Evolutionary conservation across 768 basidiomycete genomes (phyloP).

Genomic region (Chalciporus chontae): DNA sequence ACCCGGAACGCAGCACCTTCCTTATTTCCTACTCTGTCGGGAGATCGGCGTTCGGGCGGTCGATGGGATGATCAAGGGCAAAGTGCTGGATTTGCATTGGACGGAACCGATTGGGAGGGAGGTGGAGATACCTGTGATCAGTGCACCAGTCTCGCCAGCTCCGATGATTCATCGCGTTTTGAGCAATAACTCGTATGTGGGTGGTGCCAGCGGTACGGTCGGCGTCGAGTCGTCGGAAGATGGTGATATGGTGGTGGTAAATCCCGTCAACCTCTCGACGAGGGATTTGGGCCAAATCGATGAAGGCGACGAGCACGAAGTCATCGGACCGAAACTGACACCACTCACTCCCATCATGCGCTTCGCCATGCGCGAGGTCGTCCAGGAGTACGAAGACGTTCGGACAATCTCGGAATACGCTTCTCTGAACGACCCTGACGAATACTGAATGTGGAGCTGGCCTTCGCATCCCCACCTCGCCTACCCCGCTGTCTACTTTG

Average conservation of each 20-base stretch:
- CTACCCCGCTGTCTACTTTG: neutral
- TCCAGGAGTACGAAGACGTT: slow-evolving; percentile 78
- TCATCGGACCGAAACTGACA: slow-evolving; percentile 70
- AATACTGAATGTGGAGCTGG: slow-evolving; percentile 43
- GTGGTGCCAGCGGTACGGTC: slow-evolving; percentile 39
- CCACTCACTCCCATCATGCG: slow-evolving; percentile 80
- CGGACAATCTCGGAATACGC: slow-evolving; percentile 76
- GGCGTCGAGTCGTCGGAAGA: slow-evolving; percentile 39
- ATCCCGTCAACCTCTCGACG: slow-evolving; percentile 34
- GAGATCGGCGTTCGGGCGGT: slow-evolving; percentile 82
- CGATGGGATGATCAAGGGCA: slow-evolving; percentile 79
- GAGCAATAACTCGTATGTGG: slow-evolving; percentile 27
- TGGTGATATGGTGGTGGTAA: slow-evolving; percentile 48
- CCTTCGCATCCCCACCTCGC: neutral
- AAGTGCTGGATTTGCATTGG: slow-evolving; percentile 74
- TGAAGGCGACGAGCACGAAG: slow-evolving; percentile 52
- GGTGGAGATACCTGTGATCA: slow-evolving; percentile 29
- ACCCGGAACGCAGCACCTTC: slow-evolving; percentile 57
- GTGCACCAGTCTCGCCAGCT: slow-evolving; percentile 23
- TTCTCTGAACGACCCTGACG: slow-evolving; percentile 66
- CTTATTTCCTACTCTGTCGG: slow-evolving; percentile 79
- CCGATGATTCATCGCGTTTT: slow-evolving; percentile 27
- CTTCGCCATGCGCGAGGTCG: slow-evolving; percentile 80
- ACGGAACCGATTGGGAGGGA: slow-evolving; percentile 66
- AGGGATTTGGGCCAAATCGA: slow-evolving; percentile 44